Evolutionary conservation across 2,329 filamentous ascomycete genomes (phyloP).

Genomic region (Magnaporthiopsis poae): DNA sequence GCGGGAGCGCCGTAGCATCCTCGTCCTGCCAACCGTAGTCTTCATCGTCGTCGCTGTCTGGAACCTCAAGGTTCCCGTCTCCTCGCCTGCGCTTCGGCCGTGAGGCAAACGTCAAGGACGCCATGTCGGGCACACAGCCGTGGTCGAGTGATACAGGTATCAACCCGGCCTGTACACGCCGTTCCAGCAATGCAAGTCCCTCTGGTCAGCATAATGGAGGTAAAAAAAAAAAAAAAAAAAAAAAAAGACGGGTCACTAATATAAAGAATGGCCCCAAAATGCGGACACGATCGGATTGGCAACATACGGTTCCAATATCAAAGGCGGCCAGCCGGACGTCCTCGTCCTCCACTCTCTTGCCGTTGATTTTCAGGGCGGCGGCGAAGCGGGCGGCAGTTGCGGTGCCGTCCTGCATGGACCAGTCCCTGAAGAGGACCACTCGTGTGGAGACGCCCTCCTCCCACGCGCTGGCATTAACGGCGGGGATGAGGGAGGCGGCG

Average conservation of each 20-base stretch:
- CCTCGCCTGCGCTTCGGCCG: constrained; percentile 54
- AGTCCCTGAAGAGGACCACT: constrained; percentile 72
- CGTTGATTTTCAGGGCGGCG: constrained; percentile 56
- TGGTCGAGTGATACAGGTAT: constrained; percentile 20
- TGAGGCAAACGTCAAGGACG: constrained; percentile 14
- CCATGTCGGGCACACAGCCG: neutral
- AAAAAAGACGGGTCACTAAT: neutral
- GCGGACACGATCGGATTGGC: neutral
- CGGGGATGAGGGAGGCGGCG: constrained; percentile 58
- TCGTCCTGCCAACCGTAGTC: constrained; percentile 65
- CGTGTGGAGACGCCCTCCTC: constrained; percentile 66
- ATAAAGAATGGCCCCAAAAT: neutral
- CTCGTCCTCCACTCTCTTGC: constrained; percentile 32
- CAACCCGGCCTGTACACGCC: constrained; percentile 31
- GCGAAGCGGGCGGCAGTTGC: constrained; percentile 46
- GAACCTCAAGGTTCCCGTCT: constrained; percentile 45
- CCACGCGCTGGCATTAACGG: constrained; percentile 69
- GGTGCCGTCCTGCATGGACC: constrained; percentile 40
- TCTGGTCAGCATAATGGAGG: neutral
- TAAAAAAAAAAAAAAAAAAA: no score
- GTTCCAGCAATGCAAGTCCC: neutral
- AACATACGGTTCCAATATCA: constrained; percentile 35
- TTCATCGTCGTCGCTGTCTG: constrained; percentile 54
- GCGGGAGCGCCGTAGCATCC: constrained; percentile 51
- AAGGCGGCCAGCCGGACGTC: constrained; percentile 40